Evolutionary conservation across 371 early-diverging fungal species (phyloP).

Genomic region (Actinomucor elegans): DNA sequence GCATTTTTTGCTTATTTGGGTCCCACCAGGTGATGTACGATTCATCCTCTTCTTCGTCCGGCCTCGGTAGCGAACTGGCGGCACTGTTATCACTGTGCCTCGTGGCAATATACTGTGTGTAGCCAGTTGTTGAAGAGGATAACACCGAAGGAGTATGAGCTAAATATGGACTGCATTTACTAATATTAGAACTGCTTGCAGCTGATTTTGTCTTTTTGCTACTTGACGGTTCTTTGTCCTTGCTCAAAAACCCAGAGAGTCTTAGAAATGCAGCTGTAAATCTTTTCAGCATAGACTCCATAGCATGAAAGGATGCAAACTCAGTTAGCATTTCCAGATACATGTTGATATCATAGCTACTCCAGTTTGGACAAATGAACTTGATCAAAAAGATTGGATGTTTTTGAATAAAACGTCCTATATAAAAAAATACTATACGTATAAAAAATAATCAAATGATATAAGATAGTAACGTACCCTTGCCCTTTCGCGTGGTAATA

Average conservation of each 20-base stretch:
- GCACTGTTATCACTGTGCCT: no score
- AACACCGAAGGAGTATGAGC: background rate
- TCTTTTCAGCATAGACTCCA: background rate
- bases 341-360: slow-evolving; percentile 41
- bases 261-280: background rate
- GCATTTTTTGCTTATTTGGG: background rate
- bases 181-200: no score
- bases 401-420: slow-evolving; percentile 21
- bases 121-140: no score
- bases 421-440: background rate
- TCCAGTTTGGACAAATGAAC: slow-evolving; percentile 35
- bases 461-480: no score
- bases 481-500: background rate
- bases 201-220: no score
- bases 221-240: background rate
- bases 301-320: background rate
- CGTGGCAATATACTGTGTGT: no score
- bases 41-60: background rate
- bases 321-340: slow-evolving; percentile 21
- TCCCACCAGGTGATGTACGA: slow-evolving; percentile 13
- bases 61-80: no score
- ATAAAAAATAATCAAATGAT: background rate
- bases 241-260: background rate
- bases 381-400: slow-evolving; percentile 58
- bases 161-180: background rate